Evolutionary conservation across 495 filamentous ascomycete species (phyloP), one percentile per base, ranked within the genome.

Genomic region (Thozetella sp.): DNA sequence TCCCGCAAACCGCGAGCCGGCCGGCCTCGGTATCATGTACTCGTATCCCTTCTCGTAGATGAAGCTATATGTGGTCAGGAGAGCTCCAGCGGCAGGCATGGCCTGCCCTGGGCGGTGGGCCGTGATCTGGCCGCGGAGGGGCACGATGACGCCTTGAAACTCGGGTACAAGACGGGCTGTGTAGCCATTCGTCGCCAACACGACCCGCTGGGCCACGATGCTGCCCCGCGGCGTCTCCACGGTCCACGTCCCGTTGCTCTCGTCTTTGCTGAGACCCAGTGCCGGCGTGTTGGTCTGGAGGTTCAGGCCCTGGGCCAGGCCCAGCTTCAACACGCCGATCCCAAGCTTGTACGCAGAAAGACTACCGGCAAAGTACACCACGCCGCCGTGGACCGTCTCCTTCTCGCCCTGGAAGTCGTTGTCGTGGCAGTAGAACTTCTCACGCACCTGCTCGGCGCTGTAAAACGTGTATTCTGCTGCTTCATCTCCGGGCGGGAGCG

Each of bases 141-240:
- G 90, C 2, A 91, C 82, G 51, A 92, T 85, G 19, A 80, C 63
- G n/a, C 82, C 80, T 56, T 81, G 79, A 54, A 91, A 83, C 20
- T 73, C 64, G 3, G 81, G 78, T 43, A 83, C 76, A 13, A 92
- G 70, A 17, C 72, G 75, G 1, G 86, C 82, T 1, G 88, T 86
- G 63, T 91, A 92, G 22, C 86, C 90, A 57, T 93, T 93, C 26
- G 88, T 92, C 24, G 89, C 90, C 51, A 91, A 67, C 10, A 92
- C 76, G 2, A 92, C 76, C 48, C 78, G 81, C 23, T 60, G 60
- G 0, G 88, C 78, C 9, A 40, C 65, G n/a, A 90, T 82, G 3
- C 43, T 68, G 17, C 87, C 87, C 23, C 85, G 74, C 15, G 69
- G 56, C 2, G 88, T 91, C 24, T 80, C 51, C 0, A 91, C 68